Percentiles rank a stretch among this genome's conserved stretches.
These are phyloP conservation scores for Penicillium sp. DNA, from an alignment of 2,329 filamentous ascomycete species.

Conservation along the genomic window DNA sequence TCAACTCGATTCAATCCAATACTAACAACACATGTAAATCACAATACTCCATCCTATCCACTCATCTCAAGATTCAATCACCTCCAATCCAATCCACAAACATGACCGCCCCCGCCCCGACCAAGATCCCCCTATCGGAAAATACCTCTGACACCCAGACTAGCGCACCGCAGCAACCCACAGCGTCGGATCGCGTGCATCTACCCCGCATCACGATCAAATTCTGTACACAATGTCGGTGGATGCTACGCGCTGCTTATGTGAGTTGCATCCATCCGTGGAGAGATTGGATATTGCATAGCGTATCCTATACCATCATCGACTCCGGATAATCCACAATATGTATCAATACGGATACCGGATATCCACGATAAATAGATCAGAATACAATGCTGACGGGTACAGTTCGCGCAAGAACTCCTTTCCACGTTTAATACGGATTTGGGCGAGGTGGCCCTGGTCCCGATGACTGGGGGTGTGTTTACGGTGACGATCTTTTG, in stretches of 20 bases:
- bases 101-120: no score
- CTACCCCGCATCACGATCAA: conserved; percentile 77
- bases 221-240: conserved; percentile 91
- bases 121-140: no score
- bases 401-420: conserved; percentile 79
- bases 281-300: no score
- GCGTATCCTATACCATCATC: no score
- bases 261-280: conserved; percentile 46
- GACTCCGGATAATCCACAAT: no score
- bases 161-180: conserved; percentile 6
- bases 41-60: no score
- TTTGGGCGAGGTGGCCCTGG: conserved; percentile 80
- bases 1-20: no score
- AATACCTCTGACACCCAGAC: conserved; percentile 1
- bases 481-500: conserved; percentile 65
- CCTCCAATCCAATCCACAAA: no score
- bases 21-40: no score
- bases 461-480: conserved; percentile 76
- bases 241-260: conserved; percentile 82
- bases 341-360: not conserved
- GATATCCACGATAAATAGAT: not conserved
- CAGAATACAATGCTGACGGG: no score
- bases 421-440: conserved; percentile 82
- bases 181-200: conserved; percentile 23
- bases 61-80: no score